phyloP scores from a whole-genome alignment of 106 monocot species.

The Dendrobium huoshanense region DNA sequence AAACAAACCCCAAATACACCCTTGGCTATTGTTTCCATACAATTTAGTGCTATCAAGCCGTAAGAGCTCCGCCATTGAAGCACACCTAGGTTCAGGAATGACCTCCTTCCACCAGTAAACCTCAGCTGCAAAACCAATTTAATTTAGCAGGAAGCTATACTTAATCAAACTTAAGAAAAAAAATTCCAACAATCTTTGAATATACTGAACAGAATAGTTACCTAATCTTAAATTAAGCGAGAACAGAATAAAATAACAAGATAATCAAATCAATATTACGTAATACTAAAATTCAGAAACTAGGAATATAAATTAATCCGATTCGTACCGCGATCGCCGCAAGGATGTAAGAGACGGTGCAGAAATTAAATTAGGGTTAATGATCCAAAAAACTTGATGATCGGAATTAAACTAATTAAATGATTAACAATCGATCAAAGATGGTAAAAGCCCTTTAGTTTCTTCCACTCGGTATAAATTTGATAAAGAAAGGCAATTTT shows the following conservation, averaged over 20 bases:
- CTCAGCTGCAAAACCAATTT: background rate
- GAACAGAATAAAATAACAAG: background rate
- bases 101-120: background rate
- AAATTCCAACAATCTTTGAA: background rate
- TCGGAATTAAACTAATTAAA: background rate
- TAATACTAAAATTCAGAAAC: background rate
- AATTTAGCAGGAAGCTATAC: background rate
- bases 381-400: background rate
- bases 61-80: constrained; percentile 11
- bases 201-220: background rate
- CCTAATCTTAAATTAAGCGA: background rate
- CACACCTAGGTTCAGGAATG: background rate
- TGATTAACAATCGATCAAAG: background rate
- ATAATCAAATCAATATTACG: background rate
- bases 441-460: background rate
- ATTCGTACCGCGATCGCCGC: background rate
- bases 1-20: constrained; percentile 23
- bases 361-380: background rate
- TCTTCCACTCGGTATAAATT: background rate
- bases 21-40: background rate
- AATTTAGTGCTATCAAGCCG: constrained; percentile 12
- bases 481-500: background rate
- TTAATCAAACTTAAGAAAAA: background rate
- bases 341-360: background rate
- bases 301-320: background rate